These are phyloP conservation scores for Diaporthe nobilis DNA, from an alignment of 2,329 filamentous ascomycete species.

Conservation along the genomic window DNA sequence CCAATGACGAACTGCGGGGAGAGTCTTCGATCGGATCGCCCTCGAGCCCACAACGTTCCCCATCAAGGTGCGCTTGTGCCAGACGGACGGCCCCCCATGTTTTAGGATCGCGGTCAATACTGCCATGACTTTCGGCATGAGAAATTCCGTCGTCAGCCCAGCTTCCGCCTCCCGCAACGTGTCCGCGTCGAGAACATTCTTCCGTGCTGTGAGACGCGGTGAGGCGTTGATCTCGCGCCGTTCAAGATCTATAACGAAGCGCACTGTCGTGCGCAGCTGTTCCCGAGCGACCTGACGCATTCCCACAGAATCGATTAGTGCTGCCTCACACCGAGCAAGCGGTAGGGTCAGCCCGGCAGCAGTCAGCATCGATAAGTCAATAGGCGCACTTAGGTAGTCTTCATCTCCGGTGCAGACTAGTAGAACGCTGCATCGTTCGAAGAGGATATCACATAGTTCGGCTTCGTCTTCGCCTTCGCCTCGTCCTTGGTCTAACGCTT, in stretches of 20 bases:
- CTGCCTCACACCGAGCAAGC: too few species aligned
- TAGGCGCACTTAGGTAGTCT: too few species aligned
- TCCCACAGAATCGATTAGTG: too few species aligned
- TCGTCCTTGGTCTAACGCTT: too few species aligned
- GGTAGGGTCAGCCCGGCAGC: too few species aligned
- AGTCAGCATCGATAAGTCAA: too few species aligned
- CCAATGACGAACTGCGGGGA: neutral
- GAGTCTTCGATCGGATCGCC: neutral
- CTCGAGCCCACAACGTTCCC: constrained; percentile 20
- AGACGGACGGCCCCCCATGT: constrained; percentile 3
- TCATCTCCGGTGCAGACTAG: too few species aligned
- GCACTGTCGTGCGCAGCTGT: constrained; percentile 19
- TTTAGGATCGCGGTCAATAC: neutral
- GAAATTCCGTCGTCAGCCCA: neutral
- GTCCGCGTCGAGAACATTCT: constrained; percentile 25
- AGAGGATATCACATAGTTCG: too few species aligned
- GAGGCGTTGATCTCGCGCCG: constrained; percentile 21
- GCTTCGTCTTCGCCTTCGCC: too few species aligned
- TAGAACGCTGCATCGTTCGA: too few species aligned
- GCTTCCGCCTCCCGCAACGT: constrained; percentile 5
- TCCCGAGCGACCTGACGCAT: constrained; percentile 5
- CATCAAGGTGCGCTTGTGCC: constrained; percentile 8
- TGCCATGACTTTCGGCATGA: constrained; percentile 15
- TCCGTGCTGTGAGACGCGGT: constrained; percentile 16
- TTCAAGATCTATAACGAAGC: constrained; percentile 22